Evolutionary conservation across 169 alveolate species (phyloP), one percentile per base, ranked within the genome.

Genomic region (Eimeria mitis): DNA sequence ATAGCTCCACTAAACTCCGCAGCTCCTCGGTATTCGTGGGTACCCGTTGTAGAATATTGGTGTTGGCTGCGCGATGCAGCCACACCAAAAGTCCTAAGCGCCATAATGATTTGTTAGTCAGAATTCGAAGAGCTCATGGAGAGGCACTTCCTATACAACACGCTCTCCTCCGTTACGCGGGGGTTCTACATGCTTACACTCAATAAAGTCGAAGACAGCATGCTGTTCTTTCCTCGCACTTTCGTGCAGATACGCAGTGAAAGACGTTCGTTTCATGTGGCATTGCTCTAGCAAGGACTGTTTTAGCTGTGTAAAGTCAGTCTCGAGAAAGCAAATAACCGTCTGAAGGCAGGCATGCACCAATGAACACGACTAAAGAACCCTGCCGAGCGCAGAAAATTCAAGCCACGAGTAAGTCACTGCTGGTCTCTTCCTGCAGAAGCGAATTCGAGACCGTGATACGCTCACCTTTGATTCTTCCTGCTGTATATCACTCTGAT

Each of bases 401-500:
- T 49, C 16, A 79, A 5, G 19, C 25, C 61, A 7, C 37, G 25
- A 73, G 63, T 44, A n/a, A 25, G 59, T 31, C 4, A 19, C 16
- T 54, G 34, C 78, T 23, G 6, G 8, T 40, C 23, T 13, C 19
- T 28, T 28, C 0, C 70, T 28, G 42, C 61, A 2, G 25, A 68
- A 14, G 56, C 28, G 42, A 52, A 23, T 25, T 54, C 47, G 14
- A 42, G 14, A 1, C 65, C 2, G 2, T 44, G 31, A 34, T 25
- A 40, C 3, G 42, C 87, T 52, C n/a, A 95, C 97, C 63, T 96
- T 92, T 49, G 79, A 78, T 54, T 97, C 98, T 52, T 97, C 97
- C 81, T 97, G 98, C 91, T 95, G 97, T 76, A 97, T 97, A 91
- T 97, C 98, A 21, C 87, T 76, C 85, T 97, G 97, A n/a, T 95